These are phyloP conservation scores for Penicillium daleae DNA, from an alignment of 495 filamentous ascomycete genomes.

Conservation along the genomic window DNA sequence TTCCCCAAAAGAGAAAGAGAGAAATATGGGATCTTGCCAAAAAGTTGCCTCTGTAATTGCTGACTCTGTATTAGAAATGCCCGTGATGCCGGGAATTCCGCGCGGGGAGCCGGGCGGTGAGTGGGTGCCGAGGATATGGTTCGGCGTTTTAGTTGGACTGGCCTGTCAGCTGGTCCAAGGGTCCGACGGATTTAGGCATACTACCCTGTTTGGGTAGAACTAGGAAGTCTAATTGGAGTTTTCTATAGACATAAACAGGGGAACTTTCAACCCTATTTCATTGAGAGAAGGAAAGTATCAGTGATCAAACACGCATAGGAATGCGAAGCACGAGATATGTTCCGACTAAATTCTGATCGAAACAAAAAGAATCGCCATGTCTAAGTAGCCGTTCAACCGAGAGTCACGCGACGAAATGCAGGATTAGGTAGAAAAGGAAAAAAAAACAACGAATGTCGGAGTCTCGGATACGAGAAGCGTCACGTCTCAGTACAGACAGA, in stretches of 20 bases:
- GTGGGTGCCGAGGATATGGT: not conserved
- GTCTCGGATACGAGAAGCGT: too few relatives aligned
- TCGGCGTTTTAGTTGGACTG: not conserved
- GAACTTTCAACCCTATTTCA: not conserved
- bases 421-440: not conserved
- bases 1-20: not conserved
- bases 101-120: conserved; percentile 33
- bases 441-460: not conserved
- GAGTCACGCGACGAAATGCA: not conserved
- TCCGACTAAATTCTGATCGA: conserved; percentile 2
- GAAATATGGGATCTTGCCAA: conserved; percentile 17
- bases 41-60: conserved; percentile 26
- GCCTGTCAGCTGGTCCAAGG: not conserved
- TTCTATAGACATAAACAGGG: too few relatives aligned
- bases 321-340: not conserved
- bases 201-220: not conserved
- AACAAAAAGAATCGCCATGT: not conserved
- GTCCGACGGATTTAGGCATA: not conserved
- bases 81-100: conserved; percentile 28
- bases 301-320: not conserved
- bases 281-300: not conserved
- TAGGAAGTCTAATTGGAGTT: not conserved
- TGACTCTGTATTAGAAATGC: conserved; percentile 38
- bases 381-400: not conserved
- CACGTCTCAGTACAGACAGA: not conserved